phyloP scores from a whole-genome alignment of 768 basidiomycete species.

The Fomitopsis serialis region DNA sequence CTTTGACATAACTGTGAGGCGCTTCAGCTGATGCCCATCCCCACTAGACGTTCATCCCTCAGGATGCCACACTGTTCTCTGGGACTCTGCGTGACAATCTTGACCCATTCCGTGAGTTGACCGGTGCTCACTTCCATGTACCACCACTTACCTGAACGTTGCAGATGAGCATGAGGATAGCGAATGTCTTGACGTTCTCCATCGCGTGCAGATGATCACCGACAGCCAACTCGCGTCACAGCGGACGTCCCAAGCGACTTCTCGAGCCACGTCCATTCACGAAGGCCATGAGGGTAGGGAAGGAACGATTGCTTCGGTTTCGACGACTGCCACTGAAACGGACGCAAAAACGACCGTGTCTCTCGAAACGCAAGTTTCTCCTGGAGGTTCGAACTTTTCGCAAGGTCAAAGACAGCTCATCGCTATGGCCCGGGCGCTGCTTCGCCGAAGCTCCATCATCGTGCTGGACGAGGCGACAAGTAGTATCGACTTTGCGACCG shows the following conservation, averaged over 20 bases:
- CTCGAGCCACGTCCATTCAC: conserved; percentile 41
- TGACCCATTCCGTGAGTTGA: conserved; percentile 57
- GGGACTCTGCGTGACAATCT: conserved; percentile 73
- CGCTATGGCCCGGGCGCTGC: conserved; percentile 77
- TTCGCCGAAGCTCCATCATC: conserved; percentile 67
- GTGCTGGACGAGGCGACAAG: conserved; percentile 83
- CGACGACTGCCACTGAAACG: conserved; percentile 39
- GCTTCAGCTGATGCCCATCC: conserved; percentile 1
- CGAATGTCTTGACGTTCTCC: conserved; percentile 76
- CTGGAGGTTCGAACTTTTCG: conserved; percentile 88
- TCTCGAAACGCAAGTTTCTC: conserved; percentile 74
- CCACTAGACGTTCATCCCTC: conserved; percentile 60
- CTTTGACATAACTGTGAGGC: neutral
- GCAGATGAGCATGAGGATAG: conserved; percentile 71
- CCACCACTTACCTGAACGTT: neutral
- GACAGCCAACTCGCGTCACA: conserved; percentile 44
- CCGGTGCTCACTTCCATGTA: neutral
- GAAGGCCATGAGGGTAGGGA: conserved; percentile 31
- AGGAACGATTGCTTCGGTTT: conserved; percentile 25
- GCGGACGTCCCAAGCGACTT: conserved; percentile 43
- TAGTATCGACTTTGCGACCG: conserved; percentile 83
- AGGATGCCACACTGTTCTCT: conserved; percentile 73
- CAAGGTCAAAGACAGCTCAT: conserved; percentile 89
- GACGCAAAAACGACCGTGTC: conserved; percentile 54
- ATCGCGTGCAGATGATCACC: conserved; percentile 73